Evolutionary conservation across 257 asterid species (phyloP).

Genomic region (Sherardia arvensis): DNA sequence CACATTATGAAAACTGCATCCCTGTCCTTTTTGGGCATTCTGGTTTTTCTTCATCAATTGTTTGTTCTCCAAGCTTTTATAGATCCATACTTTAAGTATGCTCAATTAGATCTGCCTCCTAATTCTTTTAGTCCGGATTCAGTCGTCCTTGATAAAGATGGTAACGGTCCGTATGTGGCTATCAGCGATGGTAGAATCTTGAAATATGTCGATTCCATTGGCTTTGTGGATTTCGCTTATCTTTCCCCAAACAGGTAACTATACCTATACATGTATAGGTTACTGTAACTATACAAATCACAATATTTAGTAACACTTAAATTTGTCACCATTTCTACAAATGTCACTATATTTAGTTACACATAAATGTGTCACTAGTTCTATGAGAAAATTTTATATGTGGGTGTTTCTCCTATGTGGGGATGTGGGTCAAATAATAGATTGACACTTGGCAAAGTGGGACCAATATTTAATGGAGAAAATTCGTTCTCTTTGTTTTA

Average conservation of each 20-base stretch:
- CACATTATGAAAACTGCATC: background rate
- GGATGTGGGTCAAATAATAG: too few species aligned
- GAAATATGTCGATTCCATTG: conserved; percentile 15
- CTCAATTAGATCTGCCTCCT: conserved; percentile 10
- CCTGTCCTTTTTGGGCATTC: background rate
- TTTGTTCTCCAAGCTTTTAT: background rate
- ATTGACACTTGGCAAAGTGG: too few species aligned
- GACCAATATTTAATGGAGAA: too few species aligned
- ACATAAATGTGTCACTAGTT: too few species aligned
- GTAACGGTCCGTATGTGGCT: conserved; percentile 33
- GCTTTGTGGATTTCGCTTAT: conserved; percentile 35
- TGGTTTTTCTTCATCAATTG: conserved; percentile 8
- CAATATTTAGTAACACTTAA: too few species aligned
- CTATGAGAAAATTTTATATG: too few species aligned
- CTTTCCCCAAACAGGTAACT: conserved; percentile 38
- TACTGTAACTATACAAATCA: too few species aligned
- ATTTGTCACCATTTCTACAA: too few species aligned
- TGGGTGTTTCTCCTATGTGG: too few species aligned
- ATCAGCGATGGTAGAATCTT: conserved; percentile 46
- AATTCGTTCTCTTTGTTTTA: too few species aligned
- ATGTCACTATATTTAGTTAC: too few species aligned
- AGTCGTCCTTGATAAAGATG: conserved; percentile 19
- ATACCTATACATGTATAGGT: too few species aligned
- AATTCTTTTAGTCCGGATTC: conserved; percentile 23
- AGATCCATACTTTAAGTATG: conserved; percentile 8